Evolutionary conservation across 2,329 filamentous ascomycete genomes (phyloP), one percentile per base, ranked within the genome.

Genomic region (Bipolaris zeicola): DNA sequence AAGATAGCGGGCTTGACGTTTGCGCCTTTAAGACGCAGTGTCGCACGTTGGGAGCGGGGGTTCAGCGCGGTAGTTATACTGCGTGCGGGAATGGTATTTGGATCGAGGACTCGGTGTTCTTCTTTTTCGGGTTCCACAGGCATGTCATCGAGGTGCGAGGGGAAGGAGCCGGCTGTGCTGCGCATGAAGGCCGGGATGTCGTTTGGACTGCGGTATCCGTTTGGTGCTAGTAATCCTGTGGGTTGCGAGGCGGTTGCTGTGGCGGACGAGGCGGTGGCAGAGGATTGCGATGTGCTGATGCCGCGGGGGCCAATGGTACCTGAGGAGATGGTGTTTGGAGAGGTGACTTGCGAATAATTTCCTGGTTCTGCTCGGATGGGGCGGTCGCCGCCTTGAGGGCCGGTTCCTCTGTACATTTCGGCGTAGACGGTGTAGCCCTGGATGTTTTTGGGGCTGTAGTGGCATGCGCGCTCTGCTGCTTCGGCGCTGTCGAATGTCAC

Each of bases 401-500:
- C 77, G 31, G 72, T 73, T 14, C 80, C 80, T 52, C 77, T 69
- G 55, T 79, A 83, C 11, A 71, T 72, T 65, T 83, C 80, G 6
- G 80, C 80, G 57, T 77, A 79, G 34, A 83, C 79, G 20, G 77
- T 68, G 62, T 78, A 79, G 26, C 80, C 80, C 52, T 79, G 77
- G 46, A 82, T 76, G 50, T 70, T 73, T 57, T 82, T 79, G 7
- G 81, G 81, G 31, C 76, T 78, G 56, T 77, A 75, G 55, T 80
- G 76, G 60, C 77, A 78, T 20, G 80, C 81, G 55, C 78, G 70
- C 57, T 82, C 81, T 0, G 80, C 80, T 2, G 80, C 78, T 59
- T 80, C 76, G 16, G 77, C 75, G 4, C 77, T 79, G 63, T 82
- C 78, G 57, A 82, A 83, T 1, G 81, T 83, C 52, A 83, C 77